Base-by-base conservation (phyloP, 192 early-diverging fungal species). In the Coemansia sp. region DNA sequence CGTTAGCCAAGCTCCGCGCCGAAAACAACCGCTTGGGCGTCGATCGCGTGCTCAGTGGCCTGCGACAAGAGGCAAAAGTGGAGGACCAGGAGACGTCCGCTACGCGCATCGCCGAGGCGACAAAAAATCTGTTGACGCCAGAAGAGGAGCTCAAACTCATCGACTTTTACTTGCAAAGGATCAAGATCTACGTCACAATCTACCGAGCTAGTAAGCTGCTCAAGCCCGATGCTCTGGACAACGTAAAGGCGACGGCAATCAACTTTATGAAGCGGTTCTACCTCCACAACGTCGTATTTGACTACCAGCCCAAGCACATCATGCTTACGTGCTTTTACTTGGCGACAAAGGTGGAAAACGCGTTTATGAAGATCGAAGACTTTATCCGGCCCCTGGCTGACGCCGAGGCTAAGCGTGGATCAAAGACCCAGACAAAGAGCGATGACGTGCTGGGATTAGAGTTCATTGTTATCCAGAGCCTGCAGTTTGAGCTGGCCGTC, bases 191-290 rank as follows among this genome's bases (percentile, higher is more conserved):
- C 29, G 41, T 69, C 34, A 67, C 38, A 15, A 72, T 62, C 24
- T 78, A 83, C 64, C 61, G 64, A 24, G 66, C 50, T n/a, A 69
- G 69, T 8, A 65, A 52, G 1, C 61, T 83, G 46, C 65, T 83
- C 5, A 68, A 68, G 50, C 43, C 72, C 8, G 80, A 83, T 9
- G 69, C 80, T 0, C 41, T 76, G 7, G 72, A 78, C 57, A 70
- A 70, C 69, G 67, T 72, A 31, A 87, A 90, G 88, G 91, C 91
- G 24, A 94, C 91, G 2, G 91, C 91, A 0, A 86, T 94, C 12
- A 88, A 87, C n/a, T 94, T 88, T 65, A 88, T 92, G 87, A 94
- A 94, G 71, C 87, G 92, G 13, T 94, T 94, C 75, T 94, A 89
- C 71, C 75, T 94, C 38, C 87, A 89, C 71, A 94, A 94, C 66